Evolutionary conservation across 2,329 filamentous ascomycete species (phyloP).

Genomic region (Colletotrichum siamense): DNA sequence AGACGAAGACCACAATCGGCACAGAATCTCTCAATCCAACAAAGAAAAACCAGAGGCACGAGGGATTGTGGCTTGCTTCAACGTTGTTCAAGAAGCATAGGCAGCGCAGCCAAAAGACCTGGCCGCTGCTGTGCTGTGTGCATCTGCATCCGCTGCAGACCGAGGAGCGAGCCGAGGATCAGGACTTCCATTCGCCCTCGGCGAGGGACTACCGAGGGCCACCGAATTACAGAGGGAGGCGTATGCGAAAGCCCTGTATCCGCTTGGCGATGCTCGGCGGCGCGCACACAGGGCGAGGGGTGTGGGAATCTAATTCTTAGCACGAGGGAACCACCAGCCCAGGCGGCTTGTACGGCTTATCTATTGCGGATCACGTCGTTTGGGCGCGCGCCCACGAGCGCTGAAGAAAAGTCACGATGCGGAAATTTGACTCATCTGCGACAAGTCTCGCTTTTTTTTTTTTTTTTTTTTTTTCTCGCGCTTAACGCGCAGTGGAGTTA

Average conservation of each 20-base stretch:
- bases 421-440: conserved; percentile 12
- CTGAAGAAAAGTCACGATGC: conserved; percentile 18
- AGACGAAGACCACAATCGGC: neutral
- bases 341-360: conserved; percentile 13
- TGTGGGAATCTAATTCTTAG: neutral
- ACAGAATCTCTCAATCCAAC: neutral
- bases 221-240: neutral
- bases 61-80: neutral
- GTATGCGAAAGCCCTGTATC: neutral
- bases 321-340: neutral
- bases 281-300: neutral
- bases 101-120: neutral
- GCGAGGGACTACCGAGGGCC: conserved; percentile 9
- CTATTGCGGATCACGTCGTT: conserved; percentile 9
- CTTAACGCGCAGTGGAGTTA: conserved; percentile 9
- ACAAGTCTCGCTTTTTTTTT: neutral
- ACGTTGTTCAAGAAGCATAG: neutral
- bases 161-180: conserved; percentile 11
- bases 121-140: neutral
- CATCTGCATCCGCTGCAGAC: conserved; percentile 1
- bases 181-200: conserved; percentile 2
- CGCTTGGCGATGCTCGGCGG: neutral
- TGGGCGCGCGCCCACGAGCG: conserved; percentile 6
- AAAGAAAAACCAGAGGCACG: neutral
- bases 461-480: neutral